These are phyloP conservation scores for Dysphania ambrosioides DNA, from an alignment of 148 eudicot genomes.

Conservation along the genomic window DNA sequence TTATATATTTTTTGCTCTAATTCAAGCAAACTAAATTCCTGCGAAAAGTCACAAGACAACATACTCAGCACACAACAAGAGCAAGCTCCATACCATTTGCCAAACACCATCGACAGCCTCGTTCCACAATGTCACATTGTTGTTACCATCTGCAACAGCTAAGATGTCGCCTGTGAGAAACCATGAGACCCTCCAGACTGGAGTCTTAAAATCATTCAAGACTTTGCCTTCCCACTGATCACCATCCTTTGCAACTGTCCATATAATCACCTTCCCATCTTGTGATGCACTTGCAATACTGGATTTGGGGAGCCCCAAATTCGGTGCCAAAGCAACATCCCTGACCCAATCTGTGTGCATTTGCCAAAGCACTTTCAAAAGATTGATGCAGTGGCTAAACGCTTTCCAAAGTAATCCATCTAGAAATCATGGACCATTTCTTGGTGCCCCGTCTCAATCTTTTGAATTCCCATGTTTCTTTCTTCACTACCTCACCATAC, in stretches of 20 bases:
- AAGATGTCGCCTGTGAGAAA: constrained; percentile 83
- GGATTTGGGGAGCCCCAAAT: constrained; percentile 90
- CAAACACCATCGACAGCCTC: constrained; percentile 93
- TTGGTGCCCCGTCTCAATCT: constrained; percentile 42
- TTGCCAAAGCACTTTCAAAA: no score
- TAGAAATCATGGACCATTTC: constrained; percentile 41
- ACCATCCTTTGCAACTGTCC: constrained; percentile 79
- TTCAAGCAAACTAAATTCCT: background rate
- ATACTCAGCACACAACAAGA: background rate
- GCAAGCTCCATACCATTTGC: constrained; percentile 59
- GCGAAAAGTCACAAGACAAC: background rate
- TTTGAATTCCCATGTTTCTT: constrained; percentile 36
- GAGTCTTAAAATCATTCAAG: constrained; percentile 74
- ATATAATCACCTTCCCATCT: constrained; percentile 82
- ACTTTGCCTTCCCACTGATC: constrained; percentile 92
- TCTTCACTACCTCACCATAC: background rate
- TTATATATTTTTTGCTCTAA: no score
- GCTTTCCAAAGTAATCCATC: constrained; percentile 47
- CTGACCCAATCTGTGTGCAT: constrained; percentile 85
- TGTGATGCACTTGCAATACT: constrained; percentile 92
- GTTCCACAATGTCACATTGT: constrained; percentile 78
- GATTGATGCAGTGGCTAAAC: constrained; percentile 44
- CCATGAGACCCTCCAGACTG: constrained; percentile 98
- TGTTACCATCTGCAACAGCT: constrained; percentile 93
- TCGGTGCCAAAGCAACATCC: constrained; percentile 96